Percentiles rank a stretch among this genome's conserved stretches.
phyloP scores from a whole-genome alignment of 331 rosid species.

The Saraca asoca region DNA sequence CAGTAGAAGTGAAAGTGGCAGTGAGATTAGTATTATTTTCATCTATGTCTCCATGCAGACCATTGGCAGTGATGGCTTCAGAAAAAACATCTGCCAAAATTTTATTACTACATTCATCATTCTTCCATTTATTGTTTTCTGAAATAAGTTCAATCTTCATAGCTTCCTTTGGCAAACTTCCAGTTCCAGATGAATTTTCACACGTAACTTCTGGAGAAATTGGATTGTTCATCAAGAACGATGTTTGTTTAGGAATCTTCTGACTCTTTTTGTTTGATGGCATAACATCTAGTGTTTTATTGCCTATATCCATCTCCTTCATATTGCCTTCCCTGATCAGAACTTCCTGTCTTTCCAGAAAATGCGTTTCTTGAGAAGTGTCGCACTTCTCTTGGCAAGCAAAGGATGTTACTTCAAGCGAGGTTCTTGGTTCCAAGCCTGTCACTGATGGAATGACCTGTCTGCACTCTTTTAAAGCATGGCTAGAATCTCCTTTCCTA shows the following conservation, averaged over 20 bases:
- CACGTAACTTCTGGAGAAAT: conserved; percentile 25
- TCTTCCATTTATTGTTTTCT: conserved; percentile 24
- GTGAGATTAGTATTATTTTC: conserved; percentile 33
- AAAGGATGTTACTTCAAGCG: conserved; percentile 35
- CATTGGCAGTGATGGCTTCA: conserved; percentile 32
- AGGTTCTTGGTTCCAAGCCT: conserved; percentile 33
- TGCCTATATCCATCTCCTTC: conserved; percentile 31
- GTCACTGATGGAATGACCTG: conserved; percentile 34
- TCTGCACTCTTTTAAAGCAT: conserved; percentile 30
- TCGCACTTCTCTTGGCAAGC: conserved; percentile 35
- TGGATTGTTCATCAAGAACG: conserved; percentile 37
- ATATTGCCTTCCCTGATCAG: conserved; percentile 29
- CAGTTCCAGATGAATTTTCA: conserved; percentile 37
- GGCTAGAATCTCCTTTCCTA: conserved; percentile 42
- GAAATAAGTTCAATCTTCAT: conserved; percentile 34
- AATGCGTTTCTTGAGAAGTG: conserved; percentile 30
- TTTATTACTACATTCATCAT: conserved; percentile 20
- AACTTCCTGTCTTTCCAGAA: conserved; percentile 36
- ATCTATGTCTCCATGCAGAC: conserved; percentile 32
- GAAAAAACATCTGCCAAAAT: conserved; percentile 39
- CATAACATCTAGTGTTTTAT: conserved; percentile 5
- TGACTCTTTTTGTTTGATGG: conserved; percentile 40
- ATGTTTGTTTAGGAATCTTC: conserved; percentile 24
- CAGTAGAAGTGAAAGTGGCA: conserved; percentile 39
- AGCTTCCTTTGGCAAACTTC: conserved; percentile 35